phyloP scores from a whole-genome alignment of 306 rosid species.

The Rosa persica region DNA sequence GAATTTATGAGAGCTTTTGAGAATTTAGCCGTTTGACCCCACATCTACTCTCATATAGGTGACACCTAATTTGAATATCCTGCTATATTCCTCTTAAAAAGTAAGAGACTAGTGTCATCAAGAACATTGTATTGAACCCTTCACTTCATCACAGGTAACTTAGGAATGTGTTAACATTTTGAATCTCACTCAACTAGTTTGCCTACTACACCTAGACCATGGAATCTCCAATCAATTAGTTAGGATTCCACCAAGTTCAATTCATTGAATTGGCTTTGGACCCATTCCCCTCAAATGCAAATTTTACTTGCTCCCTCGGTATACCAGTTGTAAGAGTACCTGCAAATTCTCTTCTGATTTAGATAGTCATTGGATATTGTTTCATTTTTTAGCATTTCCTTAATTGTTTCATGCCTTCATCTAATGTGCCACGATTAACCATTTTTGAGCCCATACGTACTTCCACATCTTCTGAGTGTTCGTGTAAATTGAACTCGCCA shows the following conservation, averaged over 20 bases:
- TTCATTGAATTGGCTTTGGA: neutral
- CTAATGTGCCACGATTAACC: neutral
- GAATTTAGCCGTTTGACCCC: constrained; percentile 1
- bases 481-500: too few species aligned
- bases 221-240: neutral
- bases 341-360: constrained; percentile 1
- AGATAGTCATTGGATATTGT: neutral
- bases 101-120: neutral
- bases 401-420: neutral
- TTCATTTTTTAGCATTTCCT: neutral
- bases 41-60: constrained; percentile 1
- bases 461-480: too few species aligned
- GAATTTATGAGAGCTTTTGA: neutral
- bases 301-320: neutral
- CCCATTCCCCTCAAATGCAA: neutral
- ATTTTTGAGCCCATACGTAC: neutral
- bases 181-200: neutral
- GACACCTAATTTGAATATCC: neutral
- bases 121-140: neutral
- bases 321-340: neutral
- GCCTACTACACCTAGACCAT: neutral
- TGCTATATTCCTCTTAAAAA: neutral
- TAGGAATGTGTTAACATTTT: neutral
- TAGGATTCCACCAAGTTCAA: neutral
- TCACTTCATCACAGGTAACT: neutral